Evolutionary conservation across 1,284 basidiomycete species (phyloP), one percentile per base, ranked within the genome.

Genomic region (Ceratobasidium theobromae): DNA sequence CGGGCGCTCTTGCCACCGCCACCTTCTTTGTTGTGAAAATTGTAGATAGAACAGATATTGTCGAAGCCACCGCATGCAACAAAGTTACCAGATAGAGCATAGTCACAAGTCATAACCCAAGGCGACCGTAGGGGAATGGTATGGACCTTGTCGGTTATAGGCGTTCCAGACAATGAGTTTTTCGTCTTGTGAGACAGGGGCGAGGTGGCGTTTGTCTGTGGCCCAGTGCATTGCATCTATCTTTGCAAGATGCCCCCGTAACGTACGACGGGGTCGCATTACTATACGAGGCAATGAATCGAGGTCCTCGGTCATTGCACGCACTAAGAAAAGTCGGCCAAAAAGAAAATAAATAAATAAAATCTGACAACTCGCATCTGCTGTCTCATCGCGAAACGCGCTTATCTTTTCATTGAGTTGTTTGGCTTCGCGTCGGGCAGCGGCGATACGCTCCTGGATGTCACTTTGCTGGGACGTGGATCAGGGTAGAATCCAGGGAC

Each of bases 221-320:
- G 96, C 90, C 97, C 97, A 99, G 77, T 98, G 96, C 89, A 99
- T 96, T 53, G 97, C 95, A 77, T 98, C 98, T 75, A 99, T 98
- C 84, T 99, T 99, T 71, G 96, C 95, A 67, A 98, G 85, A 79
- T 98, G 97, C 49, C 96, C 96, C 74, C 95, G 91, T 72, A 99
- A 86, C 68, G 94, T 93, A 70, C 96, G 88, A 68, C 95, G 87
- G 52, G 93, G 91, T 72, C 94, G 92, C 90, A 99, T 95, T 32
- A 96, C 88, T 72, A 99, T 91, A 68, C 96, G 89, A 38, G 96
- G 95, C 54, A 99, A 83, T 12, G 94, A 89, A 70, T 97, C 94
- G 38, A 98, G 90, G 76, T 98, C 96, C 65, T 90, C 90, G 41
- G 96, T 94, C 94, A 98, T 97, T 21, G 94, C 93, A 62, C 94